Base-by-base conservation (phyloP, 75 land plant genomes). In the Adiantum capillusveneris region DNA sequence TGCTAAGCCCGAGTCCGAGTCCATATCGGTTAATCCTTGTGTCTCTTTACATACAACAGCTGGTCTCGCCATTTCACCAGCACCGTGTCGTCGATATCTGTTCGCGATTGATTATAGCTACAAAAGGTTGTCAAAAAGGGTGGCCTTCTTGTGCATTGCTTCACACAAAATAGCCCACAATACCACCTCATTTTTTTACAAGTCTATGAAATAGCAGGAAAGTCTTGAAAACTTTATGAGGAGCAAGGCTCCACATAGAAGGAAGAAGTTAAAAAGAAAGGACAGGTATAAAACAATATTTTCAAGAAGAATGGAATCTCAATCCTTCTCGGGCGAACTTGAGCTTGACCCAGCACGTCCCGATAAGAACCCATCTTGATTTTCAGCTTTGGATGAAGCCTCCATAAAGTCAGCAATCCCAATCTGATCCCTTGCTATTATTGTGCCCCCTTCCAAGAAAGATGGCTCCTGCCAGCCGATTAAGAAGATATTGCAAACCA, bases 381-480 rank as follows among this genome's bases (percentile, higher is more conserved):
- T 46, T 5, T 3, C 21, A n/a, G 12, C 49, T 46, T 14, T 20
- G 5, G 49, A n/a, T 46, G 21, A 20, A n/a, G 21, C 49, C 49
- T 46, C n/a, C 21, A n/a, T 20, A 17, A 20, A n/a, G 12, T 46
- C 49, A 46, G 12, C 49, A n/a, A 14, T n/a, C 37, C 37, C 37
- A 34, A 34, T 34, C 37, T 34, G 37, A 34, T 34, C 37, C 37
- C 37, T 34, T 5, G 37, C 9, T 5, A 34, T 3, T 9, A 34
- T 34, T n/a, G 13, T 39, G 14, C 49, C 21, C 6, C n/a, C 49
- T 25, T 26, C 55, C 55, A 53, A 14, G 14, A 26, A 26, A 22
- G 55, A 5, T 53, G 25, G 55, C 25, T 53, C 55, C 55, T 53
- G 29, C 13, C 25, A n/a, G n/a, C n/a, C n/a, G n/a, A n/a, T n/a